A percentile compares a stretch with the other conserved stretches of the same genome.
Evolutionary conservation across 345 rosid species (phyloP).

Genomic region (Corymbia maculata): DNA sequence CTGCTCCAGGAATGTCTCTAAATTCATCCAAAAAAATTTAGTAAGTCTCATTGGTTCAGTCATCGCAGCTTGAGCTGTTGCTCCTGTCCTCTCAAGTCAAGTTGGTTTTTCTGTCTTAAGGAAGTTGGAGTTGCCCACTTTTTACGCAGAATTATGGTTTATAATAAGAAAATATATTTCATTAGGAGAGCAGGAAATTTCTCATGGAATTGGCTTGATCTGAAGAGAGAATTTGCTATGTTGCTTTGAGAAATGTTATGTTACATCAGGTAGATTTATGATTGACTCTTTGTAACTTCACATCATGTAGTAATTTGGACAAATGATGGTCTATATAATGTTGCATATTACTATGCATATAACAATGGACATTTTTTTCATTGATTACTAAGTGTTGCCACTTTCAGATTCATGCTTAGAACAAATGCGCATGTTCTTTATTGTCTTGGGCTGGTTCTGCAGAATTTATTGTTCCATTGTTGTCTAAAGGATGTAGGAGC

Average conservation of each 20-base stretch:
- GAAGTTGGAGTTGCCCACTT: background rate
- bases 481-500: background rate
- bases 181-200: background rate
- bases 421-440: background rate
- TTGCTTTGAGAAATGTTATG: background rate
- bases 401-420: background rate
- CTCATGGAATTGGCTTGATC: background rate
- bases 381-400: background rate
- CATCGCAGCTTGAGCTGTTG: background rate
- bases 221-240: background rate
- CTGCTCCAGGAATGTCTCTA: background rate
- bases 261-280: background rate
- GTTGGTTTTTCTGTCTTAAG: background rate
- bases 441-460: background rate
- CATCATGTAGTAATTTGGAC: background rate
- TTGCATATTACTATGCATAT: background rate
- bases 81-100: background rate
- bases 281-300: background rate
- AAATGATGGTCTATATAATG: background rate
- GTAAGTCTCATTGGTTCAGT: background rate
- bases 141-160: background rate
- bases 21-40: background rate
- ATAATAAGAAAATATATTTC: background rate
- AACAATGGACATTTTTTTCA: background rate
- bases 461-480: background rate